Evolutionary conservation across 2,329 filamentous ascomycete genomes (phyloP), one percentile per base, ranked within the genome.

Genomic region (Aspergillus amoenus): DNA sequence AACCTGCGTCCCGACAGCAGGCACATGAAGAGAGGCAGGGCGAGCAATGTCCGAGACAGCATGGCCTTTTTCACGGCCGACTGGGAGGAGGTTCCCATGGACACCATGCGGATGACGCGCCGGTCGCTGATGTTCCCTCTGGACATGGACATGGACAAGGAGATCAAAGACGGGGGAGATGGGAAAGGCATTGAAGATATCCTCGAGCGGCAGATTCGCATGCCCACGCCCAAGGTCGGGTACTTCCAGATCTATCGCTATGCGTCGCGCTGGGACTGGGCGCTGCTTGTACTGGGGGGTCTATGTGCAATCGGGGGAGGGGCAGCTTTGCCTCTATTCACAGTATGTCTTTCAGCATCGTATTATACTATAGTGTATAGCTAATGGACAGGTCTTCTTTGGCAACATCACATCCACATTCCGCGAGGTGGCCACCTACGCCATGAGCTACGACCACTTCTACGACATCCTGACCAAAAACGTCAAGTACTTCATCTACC

Each of bases 401-500:
- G 90, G 90, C 58, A 84, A 85, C 52, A 80, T 94, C 32, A 85
- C 91, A 56, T 84, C 84, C 7, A 84, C 82, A 1, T 94, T 95
- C 69, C 84, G 89, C 66, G 70, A 79, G 27, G 89, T 84, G 64
- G 85, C 88, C 62, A 73, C 77, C 0, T 75, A 77, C 5, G 68
- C 66, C 0, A 75, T 81, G 27, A 70, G 73, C 1, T 79, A 80
- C 39, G 69, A 78, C 34, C 75, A 79, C 0, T 93, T 93, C 73
- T 78, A 81, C 45, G 59, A 74, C 50, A 76, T 84, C 59, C 78
- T 94, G 65, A 75, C 76, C 12, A 77, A 79, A 37, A 82, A 87
- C 65, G 88, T 91, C 15, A 76, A 93, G 41, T 94, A 94, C 75
- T 93, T 94, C 63, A 77, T 95, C 41, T 95, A 95, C 70, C 82